Conservation (phyloP, 129 eudicot species). For the Lonicera japonica region DNA sequence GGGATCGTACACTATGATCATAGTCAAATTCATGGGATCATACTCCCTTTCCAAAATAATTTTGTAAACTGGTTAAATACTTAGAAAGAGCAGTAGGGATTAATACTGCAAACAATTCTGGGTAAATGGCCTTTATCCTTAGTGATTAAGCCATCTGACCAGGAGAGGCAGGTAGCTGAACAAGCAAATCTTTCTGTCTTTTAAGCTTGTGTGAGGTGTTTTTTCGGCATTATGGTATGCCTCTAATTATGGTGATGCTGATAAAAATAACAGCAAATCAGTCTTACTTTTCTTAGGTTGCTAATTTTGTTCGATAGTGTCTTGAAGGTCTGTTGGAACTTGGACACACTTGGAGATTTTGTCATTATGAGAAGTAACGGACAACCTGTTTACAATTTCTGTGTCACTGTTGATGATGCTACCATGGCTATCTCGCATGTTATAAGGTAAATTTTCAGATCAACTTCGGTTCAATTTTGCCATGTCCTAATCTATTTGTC, state of each 20-base stretch:
- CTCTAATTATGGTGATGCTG: neutral
- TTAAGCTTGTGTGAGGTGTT: too few species aligned
- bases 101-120: too few species aligned
- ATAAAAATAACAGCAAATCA: neutral
- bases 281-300: conserved; percentile 14
- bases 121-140: too few species aligned
- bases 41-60: too few species aligned
- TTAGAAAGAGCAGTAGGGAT: too few species aligned
- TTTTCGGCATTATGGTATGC: too few species aligned
- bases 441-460: conserved; percentile 51
- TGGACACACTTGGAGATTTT: conserved; percentile 93
- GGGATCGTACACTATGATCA: too few species aligned
- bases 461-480: neutral
- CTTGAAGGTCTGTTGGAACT: conserved; percentile 85
- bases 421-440: conserved; percentile 96
- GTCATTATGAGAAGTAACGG: conserved; percentile 99
- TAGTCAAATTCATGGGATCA: too few species aligned
- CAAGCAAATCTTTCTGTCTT: too few species aligned
- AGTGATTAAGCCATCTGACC: too few species aligned
- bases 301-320: conserved; percentile 41
- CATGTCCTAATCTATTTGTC: neutral
- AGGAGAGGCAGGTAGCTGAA: too few species aligned
- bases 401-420: conserved; percentile 99
- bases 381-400: conserved; percentile 95
- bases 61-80: too few species aligned